Percentiles rank a stretch among this genome's conserved stretches.
These are phyloP conservation scores for Lasiodiplodia theobromae DNA, from an alignment of 2,329 filamentous ascomycete species.

Conservation along the genomic window DNA sequence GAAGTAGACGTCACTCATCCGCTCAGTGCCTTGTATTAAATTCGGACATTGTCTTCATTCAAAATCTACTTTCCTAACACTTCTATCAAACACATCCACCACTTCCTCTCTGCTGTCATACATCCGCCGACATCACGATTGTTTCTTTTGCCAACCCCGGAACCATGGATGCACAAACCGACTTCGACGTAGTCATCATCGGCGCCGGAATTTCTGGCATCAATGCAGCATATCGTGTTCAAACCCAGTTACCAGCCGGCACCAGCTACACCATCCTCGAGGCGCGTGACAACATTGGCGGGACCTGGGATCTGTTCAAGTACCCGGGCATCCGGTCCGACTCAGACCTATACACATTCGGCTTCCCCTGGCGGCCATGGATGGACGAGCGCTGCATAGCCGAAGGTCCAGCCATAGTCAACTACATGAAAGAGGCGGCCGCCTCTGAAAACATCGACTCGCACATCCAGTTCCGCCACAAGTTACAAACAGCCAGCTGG, in stretches of 20 bases:
- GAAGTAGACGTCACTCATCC: background rate
- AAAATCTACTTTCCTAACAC: background rate
- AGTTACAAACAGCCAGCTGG: constrained; percentile 51
- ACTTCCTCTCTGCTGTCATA: background rate
- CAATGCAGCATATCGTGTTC: constrained; percentile 74
- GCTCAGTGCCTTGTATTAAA: background rate
- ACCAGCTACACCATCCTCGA: constrained; percentile 74
- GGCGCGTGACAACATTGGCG: constrained; percentile 69
- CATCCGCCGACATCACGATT: background rate
- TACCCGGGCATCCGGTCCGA: constrained; percentile 72
- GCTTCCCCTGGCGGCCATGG: constrained; percentile 76
- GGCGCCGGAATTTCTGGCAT: constrained; percentile 79
- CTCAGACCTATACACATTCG: constrained; percentile 58
- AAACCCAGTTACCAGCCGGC: constrained; percentile 60
- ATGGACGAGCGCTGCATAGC: constrained; percentile 55
- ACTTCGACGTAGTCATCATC: constrained; percentile 64
- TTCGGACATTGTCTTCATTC: background rate
- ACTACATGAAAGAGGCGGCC: constrained; percentile 54
- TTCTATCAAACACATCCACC: background rate
- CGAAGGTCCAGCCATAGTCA: constrained; percentile 51
- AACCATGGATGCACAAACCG: background rate
- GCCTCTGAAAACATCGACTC: constrained; percentile 54
- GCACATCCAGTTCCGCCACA: constrained; percentile 54
- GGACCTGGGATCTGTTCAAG: constrained; percentile 80
- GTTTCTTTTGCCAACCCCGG: background rate